Percentiles rank a stretch among this genome's conserved stretches.
phyloP scores from a whole-genome alignment of 1,139 yeast genomes.

The Suhomyces anneliseae region DNA sequence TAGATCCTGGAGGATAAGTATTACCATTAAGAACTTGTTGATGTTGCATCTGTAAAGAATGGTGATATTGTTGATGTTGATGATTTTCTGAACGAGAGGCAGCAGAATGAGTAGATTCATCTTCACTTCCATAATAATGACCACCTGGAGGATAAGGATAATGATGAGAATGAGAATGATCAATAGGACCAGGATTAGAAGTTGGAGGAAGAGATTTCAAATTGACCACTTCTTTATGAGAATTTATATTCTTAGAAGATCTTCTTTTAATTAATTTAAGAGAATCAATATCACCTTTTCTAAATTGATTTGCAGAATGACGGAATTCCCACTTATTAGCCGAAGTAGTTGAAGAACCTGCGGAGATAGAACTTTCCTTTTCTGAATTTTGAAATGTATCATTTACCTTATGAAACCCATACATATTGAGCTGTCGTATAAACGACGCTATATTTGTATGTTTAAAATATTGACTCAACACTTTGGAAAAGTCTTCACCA shows the following conservation, averaged over 20 bases:
- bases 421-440: constrained; percentile 44
- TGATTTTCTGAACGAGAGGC: constrained; percentile 8
- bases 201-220: constrained; percentile 34
- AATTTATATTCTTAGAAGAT: constrained; percentile 52
- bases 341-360: constrained; percentile 25
- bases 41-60: constrained; percentile 13
- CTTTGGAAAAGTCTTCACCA: constrained; percentile 62
- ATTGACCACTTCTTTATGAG: constrained; percentile 43
- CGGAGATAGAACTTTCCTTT: constrained; percentile 8
- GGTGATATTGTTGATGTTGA: constrained; percentile 18
- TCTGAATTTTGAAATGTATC: constrained; percentile 31
- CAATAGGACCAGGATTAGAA: constrained; percentile 22
- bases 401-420: constrained; percentile 74
- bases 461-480: constrained; percentile 66
- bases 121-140: constrained; percentile 6
- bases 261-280: constrained; percentile 63
- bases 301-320: constrained; percentile 64
- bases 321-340: constrained; percentile 63
- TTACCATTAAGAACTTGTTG: constrained; percentile 6
- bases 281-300: constrained; percentile 61
- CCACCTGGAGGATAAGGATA: constrained; percentile 2
- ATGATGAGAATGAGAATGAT: constrained; percentile 6
- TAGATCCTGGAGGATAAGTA: neutral
- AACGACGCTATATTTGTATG: constrained; percentile 79
- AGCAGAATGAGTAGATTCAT: constrained; percentile 1